Conservation (phyloP, 2,329 filamentous ascomycete genomes). For the Cladosporium sp. region DNA sequence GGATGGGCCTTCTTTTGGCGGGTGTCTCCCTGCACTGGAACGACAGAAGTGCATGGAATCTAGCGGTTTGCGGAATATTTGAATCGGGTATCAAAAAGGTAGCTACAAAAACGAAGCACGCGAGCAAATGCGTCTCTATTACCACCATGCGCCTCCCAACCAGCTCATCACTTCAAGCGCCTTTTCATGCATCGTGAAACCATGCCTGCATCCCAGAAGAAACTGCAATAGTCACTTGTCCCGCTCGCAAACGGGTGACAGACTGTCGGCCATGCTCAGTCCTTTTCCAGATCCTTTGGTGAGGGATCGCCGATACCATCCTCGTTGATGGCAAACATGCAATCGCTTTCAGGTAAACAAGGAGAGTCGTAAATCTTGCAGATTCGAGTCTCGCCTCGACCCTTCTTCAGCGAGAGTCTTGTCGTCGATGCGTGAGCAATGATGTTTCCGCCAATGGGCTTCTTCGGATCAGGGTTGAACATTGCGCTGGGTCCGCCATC, state of each 20-base stretch:
- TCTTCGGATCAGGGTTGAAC: conserved; percentile 99
- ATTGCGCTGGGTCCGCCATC: conserved; percentile 93
- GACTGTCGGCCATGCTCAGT: conserved; percentile 29
- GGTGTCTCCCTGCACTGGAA: not conserved
- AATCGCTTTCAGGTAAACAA: conserved; percentile 92
- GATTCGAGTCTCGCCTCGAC: conserved; percentile 86
- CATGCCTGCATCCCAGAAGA: not conserved
- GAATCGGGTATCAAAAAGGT: conserved; percentile 10
- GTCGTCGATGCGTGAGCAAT: conserved; percentile 97
- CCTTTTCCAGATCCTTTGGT: conserved; percentile 91
- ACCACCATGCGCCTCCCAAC: not conserved
- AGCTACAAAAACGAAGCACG: conserved; percentile 8
- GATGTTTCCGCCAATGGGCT: conserved; percentile 97
- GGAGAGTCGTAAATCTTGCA: conserved; percentile 99
- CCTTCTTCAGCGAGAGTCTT: conserved; percentile 89
- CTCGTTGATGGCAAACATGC: conserved; percentile 92
- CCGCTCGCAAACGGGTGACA: not conserved
- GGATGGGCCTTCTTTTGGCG: no score
- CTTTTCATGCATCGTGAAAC: conserved; percentile 10
- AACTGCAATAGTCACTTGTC: not conserved
- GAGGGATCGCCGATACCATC: conserved; percentile 94
- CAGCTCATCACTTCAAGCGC: not conserved
- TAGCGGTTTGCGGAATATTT: not conserved
- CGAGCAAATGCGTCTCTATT: conserved; percentile 2
- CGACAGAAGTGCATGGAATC: not conserved